These are phyloP conservation scores for Pyrenochaeta sp. DNA, from an alignment of 2,329 filamentous ascomycete species.

Conservation along the genomic window DNA sequence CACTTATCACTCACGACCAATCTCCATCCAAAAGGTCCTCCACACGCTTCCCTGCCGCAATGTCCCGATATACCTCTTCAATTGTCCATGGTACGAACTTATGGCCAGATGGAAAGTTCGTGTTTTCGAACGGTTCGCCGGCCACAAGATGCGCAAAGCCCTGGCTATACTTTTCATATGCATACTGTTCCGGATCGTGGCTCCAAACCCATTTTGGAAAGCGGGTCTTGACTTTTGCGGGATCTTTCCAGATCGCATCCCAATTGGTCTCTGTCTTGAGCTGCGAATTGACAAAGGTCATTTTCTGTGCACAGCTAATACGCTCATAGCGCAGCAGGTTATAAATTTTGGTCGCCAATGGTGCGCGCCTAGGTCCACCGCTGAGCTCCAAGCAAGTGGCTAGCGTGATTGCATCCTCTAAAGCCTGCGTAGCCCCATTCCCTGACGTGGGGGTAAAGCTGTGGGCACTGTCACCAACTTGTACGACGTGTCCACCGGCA, in stretches of 20 bases:
- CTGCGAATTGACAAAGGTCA: constrained; percentile 5
- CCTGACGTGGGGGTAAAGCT: constrained; percentile 60
- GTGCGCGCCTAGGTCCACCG: background rate
- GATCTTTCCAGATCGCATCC: constrained; percentile 45
- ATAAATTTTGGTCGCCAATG: background rate
- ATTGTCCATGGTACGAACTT: constrained; percentile 41
- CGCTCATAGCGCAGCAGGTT: constrained; percentile 5
- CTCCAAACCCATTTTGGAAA: constrained; percentile 49
- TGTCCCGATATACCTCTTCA: constrained; percentile 19
- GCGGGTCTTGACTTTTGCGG: constrained; percentile 20
- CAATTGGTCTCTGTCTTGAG: constrained; percentile 47
- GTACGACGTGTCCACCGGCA: constrained; percentile 23
- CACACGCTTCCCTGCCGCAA: constrained; percentile 25
- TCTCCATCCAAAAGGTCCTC: constrained; percentile 26
- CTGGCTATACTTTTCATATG: constrained; percentile 45
- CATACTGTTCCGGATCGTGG: constrained; percentile 50
- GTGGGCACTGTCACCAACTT: constrained; percentile 60
- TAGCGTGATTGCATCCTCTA: constrained; percentile 52
- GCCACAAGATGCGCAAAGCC: constrained; percentile 42
- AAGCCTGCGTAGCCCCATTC: constrained; percentile 60
- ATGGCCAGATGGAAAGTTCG: constrained; percentile 48
- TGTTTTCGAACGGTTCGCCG: constrained; percentile 35
- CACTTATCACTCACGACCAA: constrained; percentile 10
- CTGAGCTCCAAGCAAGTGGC: constrained; percentile 16
- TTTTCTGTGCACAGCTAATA: constrained; percentile 3